phyloP scores from a whole-genome alignment of 2,329 filamentous ascomycete genomes.

The Arthrobotrys sinensis region DNA sequence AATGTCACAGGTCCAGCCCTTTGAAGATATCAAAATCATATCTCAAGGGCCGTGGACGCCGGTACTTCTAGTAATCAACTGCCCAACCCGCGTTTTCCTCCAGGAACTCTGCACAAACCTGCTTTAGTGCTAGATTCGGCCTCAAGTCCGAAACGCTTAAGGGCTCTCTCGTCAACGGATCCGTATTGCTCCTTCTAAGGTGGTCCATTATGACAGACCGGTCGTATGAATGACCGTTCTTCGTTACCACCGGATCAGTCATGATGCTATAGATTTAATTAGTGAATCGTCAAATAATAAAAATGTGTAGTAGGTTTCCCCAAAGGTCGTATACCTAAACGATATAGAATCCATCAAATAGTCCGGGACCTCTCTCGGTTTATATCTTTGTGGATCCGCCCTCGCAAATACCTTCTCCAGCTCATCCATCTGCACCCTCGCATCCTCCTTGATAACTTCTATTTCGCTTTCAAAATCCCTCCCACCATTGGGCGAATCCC shows the following conservation, averaged over 20 bases:
- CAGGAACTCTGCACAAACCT: constrained; percentile 88
- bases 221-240: constrained; percentile 92
- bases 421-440: constrained; percentile 65
- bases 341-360: constrained; percentile 83
- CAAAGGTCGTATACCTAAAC: constrained; percentile 69
- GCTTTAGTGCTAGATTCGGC: constrained; percentile 84
- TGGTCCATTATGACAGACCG: constrained; percentile 88
- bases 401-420: constrained; percentile 72
- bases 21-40: constrained; percentile 1
- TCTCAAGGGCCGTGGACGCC: not conserved
- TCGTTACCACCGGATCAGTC: constrained; percentile 80
- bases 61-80: constrained; percentile 80
- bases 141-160: constrained; percentile 79
- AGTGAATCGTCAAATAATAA: not conserved
- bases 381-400: constrained; percentile 69
- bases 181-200: constrained; percentile 79
- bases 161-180: constrained; percentile 86
- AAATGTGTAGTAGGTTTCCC: too few species aligned
- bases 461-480: constrained; percentile 60
- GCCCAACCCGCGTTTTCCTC: constrained; percentile 87
- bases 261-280: constrained; percentile 71
- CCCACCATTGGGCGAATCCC: constrained; percentile 70
- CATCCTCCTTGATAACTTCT: constrained; percentile 70
- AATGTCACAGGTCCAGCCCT: not conserved
- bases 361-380: constrained; percentile 77